These are phyloP conservation scores for Lizanozyma gosingica DNA, from an alignment of 1,139 yeast genomes.

Conservation along the genomic window DNA sequence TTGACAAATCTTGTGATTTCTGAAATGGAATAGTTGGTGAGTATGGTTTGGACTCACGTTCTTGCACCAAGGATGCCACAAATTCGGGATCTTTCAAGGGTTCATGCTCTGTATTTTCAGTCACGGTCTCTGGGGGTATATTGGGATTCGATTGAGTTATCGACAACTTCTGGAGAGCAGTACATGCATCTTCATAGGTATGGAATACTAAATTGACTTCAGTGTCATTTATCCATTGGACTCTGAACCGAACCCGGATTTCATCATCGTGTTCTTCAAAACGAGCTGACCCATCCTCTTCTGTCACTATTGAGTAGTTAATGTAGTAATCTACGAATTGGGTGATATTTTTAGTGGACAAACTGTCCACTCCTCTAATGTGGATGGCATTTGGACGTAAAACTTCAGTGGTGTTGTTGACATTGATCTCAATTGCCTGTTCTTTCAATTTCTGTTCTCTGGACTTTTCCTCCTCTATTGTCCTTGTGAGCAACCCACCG, in stretches of 20 bases:
- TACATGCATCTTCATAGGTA: constrained; percentile 32
- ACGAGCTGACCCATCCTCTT: constrained; percentile 10
- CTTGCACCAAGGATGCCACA: constrained; percentile 20
- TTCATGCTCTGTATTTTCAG: constrained; percentile 2
- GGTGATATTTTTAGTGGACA: constrained; percentile 58
- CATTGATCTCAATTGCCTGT: constrained; percentile 27
- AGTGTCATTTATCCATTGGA: constrained; percentile 68
- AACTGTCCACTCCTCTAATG: constrained; percentile 57
- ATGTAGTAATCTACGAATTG: constrained; percentile 43
- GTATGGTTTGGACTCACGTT: constrained; percentile 30
- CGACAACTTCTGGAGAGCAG: constrained; percentile 29
- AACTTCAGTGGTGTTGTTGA: constrained; percentile 20
- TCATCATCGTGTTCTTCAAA: constrained; percentile 11
- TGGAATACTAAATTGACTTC: constrained; percentile 47
- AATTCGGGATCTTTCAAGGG: constrained; percentile 8
- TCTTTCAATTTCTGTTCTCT: constrained; percentile 21
- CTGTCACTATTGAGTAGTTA: constrained; percentile 22
- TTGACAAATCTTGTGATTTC: constrained; percentile 20
- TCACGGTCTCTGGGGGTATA: background rate
- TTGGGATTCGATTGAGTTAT: constrained; percentile 13
- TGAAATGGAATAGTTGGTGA: constrained; percentile 29
- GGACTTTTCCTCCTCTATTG: constrained; percentile 30
- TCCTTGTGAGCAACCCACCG: constrained; percentile 37
- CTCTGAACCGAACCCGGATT: constrained; percentile 24
- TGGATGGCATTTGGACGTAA: constrained; percentile 44